Conservation (phyloP, 345 rosid genomes). For the Gossypium longicalyx region DNA sequence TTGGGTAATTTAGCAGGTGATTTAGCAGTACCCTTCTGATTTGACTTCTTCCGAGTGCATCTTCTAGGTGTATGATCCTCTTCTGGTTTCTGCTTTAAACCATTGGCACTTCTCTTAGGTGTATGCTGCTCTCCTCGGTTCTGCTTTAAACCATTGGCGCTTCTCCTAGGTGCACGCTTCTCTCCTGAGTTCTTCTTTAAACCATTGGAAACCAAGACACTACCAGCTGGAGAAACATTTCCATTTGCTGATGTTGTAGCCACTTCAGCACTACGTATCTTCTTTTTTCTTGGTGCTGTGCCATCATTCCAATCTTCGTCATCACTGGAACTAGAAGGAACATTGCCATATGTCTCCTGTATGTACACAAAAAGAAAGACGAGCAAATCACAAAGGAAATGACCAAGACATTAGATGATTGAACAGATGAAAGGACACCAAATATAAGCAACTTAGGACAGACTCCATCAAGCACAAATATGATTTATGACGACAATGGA, state of each 20-base stretch:
- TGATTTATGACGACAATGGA: neutral
- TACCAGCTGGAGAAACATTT: constrained; percentile 14
- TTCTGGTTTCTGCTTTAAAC: no score
- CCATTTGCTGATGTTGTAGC: constrained; percentile 33
- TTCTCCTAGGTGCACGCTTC: constrained; percentile 25
- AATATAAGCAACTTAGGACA: neutral
- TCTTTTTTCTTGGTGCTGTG: constrained; percentile 34
- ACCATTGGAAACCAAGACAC: constrained; percentile 16
- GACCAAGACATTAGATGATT: neutral
- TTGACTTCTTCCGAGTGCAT: neutral
- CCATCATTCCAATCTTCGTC: constrained; percentile 55
- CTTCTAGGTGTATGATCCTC: no score
- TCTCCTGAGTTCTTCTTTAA: constrained; percentile 23
- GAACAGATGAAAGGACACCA: neutral
- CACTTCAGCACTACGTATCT: constrained; percentile 25
- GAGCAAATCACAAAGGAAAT: constrained; percentile 19
- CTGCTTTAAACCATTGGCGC: neutral
- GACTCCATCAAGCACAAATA: neutral
- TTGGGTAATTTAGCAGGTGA: neutral
- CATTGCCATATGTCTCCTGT: constrained; percentile 76
- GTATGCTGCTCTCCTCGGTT: no score
- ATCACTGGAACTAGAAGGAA: constrained; percentile 41
- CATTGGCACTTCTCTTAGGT: no score
- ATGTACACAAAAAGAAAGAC: constrained; percentile 26
- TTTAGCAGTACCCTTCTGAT: neutral